Conservation (phyloP, 2,329 filamentous ascomycete species). For the Elsinoe fawcettii region DNA sequence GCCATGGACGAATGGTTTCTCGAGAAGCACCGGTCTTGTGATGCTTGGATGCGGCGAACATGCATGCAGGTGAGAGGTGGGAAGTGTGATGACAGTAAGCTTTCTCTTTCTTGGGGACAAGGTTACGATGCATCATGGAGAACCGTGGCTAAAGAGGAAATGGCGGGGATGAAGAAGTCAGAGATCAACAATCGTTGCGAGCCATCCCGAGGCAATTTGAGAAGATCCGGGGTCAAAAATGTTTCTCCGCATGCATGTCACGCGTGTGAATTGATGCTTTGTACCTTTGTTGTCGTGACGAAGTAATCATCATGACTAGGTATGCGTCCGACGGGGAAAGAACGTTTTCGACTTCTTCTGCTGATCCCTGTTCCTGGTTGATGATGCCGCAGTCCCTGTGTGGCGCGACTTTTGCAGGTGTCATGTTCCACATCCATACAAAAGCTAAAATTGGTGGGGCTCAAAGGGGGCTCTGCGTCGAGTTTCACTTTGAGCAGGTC, state of each 20-base stretch:
- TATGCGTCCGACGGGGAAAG: background rate
- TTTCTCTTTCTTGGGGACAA: background rate
- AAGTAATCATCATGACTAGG: background rate
- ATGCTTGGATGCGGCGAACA: background rate
- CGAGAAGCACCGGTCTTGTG: background rate
- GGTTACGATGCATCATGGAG: background rate
- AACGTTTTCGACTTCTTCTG: background rate
- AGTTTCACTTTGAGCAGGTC: background rate
- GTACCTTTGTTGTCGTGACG: background rate
- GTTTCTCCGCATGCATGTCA: background rate
- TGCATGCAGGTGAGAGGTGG: constrained; percentile 5
- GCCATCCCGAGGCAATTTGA: background rate
- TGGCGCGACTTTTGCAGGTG: background rate
- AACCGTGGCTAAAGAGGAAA: constrained; percentile 10
- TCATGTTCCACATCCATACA: background rate
- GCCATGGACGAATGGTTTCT: background rate
- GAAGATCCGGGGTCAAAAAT: background rate
- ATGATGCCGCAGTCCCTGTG: background rate
- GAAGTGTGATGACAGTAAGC: background rate
- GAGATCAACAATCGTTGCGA: background rate
- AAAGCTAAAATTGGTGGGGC: background rate
- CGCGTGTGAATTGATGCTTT: background rate
- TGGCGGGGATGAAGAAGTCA: background rate
- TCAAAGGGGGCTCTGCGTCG: background rate
- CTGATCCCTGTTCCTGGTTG: background rate